phyloP scores from a whole-genome alignment of 129 eudicot genomes.

The Apium graveolens region DNA sequence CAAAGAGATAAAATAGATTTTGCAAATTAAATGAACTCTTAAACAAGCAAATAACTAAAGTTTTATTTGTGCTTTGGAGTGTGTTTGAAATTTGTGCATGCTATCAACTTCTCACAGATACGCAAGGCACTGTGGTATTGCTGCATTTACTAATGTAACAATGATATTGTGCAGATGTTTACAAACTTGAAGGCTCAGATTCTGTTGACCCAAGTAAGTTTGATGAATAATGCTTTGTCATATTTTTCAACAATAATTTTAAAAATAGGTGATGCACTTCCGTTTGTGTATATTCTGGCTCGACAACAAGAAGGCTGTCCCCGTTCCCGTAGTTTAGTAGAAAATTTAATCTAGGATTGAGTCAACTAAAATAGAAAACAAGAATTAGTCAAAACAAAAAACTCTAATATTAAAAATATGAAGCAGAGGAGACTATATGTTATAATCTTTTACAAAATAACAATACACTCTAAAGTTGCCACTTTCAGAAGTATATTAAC shows the following conservation, averaged over 20 bases:
- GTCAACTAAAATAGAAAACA: not conserved
- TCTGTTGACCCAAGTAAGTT: constrained; percentile 25
- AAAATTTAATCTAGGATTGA: not conserved
- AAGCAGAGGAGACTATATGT: not conserved
- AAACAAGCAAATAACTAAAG: not conserved
- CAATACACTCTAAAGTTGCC: not conserved
- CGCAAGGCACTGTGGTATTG: not conserved
- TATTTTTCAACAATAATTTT: not conserved
- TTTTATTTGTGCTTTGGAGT: not conserved
- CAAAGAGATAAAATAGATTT: not conserved
- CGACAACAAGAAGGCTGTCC: not conserved
- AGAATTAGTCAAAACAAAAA: not conserved
- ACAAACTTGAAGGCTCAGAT: constrained; percentile 23
- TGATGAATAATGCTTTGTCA: not conserved
- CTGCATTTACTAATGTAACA: constrained; percentile 4
- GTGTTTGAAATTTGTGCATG: not conserved
- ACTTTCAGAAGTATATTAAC: not conserved
- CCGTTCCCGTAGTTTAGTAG: not conserved
- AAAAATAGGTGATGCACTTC: not conserved
- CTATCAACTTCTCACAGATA: not conserved
- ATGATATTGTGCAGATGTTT: constrained; percentile 26
- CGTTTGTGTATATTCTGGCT: not conserved
- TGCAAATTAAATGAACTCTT: not conserved
- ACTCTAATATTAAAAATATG: not conserved
- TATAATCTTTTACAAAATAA: not conserved